A percentile compares a stretch with the other conserved stretches of the same genome.
Conservation (phyloP, 164 flowering plant species). For the Kingdonia uniflora region DNA sequence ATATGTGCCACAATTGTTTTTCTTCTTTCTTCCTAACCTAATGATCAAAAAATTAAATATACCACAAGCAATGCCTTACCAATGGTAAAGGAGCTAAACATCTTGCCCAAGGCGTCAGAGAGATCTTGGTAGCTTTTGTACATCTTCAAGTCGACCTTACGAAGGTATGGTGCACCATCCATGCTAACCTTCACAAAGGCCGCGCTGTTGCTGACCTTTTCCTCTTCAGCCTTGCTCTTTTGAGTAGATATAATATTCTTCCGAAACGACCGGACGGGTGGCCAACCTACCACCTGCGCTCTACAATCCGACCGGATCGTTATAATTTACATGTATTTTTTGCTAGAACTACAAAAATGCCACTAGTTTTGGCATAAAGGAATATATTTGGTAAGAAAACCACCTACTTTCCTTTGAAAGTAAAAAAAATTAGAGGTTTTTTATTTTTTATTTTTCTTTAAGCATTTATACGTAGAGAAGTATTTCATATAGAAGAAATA, state of each 20-base stretch:
- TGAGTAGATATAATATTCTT: conserved; percentile 42
- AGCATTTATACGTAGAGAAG: no score
- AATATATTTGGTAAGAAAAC: no score
- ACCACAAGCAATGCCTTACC: conserved; percentile 30
- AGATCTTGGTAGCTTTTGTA: conserved; percentile 70
- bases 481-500: no score
- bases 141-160: conserved; percentile 67
- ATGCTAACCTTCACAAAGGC: conserved; percentile 77
- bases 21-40: no score
- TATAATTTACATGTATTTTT: neutral
- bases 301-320: conserved; percentile 15
- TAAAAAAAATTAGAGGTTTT: no score
- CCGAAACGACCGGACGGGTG: conserved; percentile 52
- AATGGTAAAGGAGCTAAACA: conserved; percentile 73
- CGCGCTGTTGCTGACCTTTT: conserved; percentile 16
- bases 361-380: neutral
- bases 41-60: no score
- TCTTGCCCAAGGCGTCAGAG: conserved; percentile 52
- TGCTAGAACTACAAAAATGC: neutral
- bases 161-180: conserved; percentile 85
- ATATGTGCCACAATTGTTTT: no score
- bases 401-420: no score
- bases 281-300: conserved; percentile 74
- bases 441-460: no score
- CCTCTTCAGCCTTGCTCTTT: conserved; percentile 22